These are phyloP conservation scores for Torulaspora quercuum DNA, from an alignment of 805 yeast species.

Conservation along the genomic window DNA sequence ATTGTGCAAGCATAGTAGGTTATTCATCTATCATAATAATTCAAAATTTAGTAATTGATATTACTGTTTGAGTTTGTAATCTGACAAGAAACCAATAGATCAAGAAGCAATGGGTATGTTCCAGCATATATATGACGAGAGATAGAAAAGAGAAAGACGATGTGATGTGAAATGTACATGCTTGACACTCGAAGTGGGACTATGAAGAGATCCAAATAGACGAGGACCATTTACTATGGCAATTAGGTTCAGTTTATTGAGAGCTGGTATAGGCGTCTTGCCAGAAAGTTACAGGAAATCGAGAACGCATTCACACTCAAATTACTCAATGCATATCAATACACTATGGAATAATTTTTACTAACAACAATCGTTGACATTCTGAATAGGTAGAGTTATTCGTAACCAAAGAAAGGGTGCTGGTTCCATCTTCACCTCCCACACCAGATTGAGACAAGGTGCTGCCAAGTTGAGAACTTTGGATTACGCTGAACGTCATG, in stretches of 20 bases:
- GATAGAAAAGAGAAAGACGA: too few relatives aligned
- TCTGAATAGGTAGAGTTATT: conserved; percentile 88
- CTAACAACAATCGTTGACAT: conserved; percentile 17
- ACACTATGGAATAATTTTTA: too few relatives aligned
- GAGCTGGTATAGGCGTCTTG: too few relatives aligned
- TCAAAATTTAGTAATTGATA: conserved; percentile 4
- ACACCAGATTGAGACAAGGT: conserved; percentile 99
- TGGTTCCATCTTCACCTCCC: conserved; percentile 99
- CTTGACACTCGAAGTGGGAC: too few relatives aligned
- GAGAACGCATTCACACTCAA: too few relatives aligned
- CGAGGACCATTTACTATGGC: too few relatives aligned
- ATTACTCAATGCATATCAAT: too few relatives aligned
- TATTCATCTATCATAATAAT: conserved; percentile 6
- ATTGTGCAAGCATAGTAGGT: neutral
- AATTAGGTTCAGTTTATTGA: too few relatives aligned
- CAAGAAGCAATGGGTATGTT: conserved; percentile 40
- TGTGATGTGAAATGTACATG: too few relatives aligned
- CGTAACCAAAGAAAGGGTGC: conserved; percentile 99
- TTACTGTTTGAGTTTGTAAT: neutral
- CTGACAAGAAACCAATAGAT: conserved; percentile 29
- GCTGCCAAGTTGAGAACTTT: conserved; percentile 99
- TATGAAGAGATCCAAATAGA: too few relatives aligned
- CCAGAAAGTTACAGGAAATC: too few relatives aligned
- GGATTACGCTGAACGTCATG: conserved; percentile 99
- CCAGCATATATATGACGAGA: too few relatives aligned